Percentiles rank a stretch among this genome's conserved stretches.
These are phyloP conservation scores for Ophiostoma montium DNA, from an alignment of 2,329 filamentous ascomycete genomes.

Conservation along the genomic window DNA sequence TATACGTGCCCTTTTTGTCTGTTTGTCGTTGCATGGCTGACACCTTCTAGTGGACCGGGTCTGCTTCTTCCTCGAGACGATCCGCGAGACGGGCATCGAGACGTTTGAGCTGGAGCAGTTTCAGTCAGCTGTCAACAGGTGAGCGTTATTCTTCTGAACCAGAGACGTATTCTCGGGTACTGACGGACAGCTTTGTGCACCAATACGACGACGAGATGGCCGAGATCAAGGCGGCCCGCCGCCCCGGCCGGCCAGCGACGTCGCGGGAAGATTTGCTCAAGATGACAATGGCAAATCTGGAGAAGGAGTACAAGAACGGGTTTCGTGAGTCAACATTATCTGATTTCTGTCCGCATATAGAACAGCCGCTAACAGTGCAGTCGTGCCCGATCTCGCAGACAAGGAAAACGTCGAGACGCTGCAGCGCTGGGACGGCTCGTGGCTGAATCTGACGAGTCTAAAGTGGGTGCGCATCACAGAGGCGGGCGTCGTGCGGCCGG, in stretches of 20 bases:
- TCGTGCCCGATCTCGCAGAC: conserved; percentile 61
- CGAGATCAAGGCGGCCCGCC: conserved; percentile 50
- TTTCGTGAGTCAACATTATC: conserved; percentile 51
- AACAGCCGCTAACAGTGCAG: conserved; percentile 23
- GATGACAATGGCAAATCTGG: conserved; percentile 53
- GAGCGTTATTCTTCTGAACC: conserved; percentile 27
- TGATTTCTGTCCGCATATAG: background rate
- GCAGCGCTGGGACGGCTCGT: conserved; percentile 66
- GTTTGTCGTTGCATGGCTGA: background rate
- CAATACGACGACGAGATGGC: conserved; percentile 59
- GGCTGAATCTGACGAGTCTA: conserved; percentile 63
- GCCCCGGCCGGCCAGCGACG: conserved; percentile 66
- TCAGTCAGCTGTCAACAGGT: conserved; percentile 40
- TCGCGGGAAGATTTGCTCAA: conserved; percentile 65
- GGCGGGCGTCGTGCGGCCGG: conserved; percentile 49
- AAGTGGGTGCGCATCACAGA: conserved; percentile 63
- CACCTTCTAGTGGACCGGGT: conserved; percentile 10
- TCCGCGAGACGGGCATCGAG: conserved; percentile 35
- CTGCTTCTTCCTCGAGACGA: conserved; percentile 36
- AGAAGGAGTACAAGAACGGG: conserved; percentile 69
- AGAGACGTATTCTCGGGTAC: background rate
- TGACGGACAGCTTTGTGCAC: conserved; percentile 39
- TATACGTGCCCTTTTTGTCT: background rate
- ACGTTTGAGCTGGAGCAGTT: conserved; percentile 42
- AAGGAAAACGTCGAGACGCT: conserved; percentile 51